Evolutionary conservation across 371 early-diverging fungal genomes (phyloP).

Genomic region (Mortierella sp.): DNA sequence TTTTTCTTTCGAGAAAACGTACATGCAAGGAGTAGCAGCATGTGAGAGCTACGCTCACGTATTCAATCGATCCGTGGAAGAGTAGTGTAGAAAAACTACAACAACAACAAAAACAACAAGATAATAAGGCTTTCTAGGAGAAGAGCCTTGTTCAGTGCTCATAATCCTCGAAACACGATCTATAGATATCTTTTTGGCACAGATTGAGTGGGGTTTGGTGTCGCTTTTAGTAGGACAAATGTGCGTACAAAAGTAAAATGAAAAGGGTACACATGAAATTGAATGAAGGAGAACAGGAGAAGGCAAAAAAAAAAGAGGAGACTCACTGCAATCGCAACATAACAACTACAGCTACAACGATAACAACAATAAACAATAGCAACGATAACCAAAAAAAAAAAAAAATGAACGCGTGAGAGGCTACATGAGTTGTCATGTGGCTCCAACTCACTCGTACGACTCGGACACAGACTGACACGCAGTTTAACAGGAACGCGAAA

Average conservation of each 20-base stretch:
- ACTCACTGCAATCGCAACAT: neutral
- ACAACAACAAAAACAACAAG: neutral
- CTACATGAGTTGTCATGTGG: slow-evolving; percentile 3
- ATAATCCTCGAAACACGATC: neutral
- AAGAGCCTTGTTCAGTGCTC: slow-evolving; percentile 1
- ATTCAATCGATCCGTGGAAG: neutral
- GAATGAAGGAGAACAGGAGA: neutral
- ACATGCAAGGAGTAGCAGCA: neutral
- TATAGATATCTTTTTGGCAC: slow-evolving; percentile 7
- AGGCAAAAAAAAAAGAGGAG: neutral
- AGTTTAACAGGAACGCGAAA: neutral
- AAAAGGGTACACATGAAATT: neutral
- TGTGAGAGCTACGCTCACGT: slow-evolving; percentile 5
- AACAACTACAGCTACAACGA: neutral
- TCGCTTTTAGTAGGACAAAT: slow-evolving; percentile 3
- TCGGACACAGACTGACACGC: neutral
- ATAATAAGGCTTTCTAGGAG: neutral
- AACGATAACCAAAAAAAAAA: neutral
- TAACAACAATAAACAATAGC: too few species aligned
- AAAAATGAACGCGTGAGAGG: slow-evolving; percentile 5
- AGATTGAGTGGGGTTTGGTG: neutral
- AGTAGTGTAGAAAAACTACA: neutral
- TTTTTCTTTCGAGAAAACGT: neutral
- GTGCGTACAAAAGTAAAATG: neutral
- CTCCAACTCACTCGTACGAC: neutral